phyloP scores from a whole-genome alignment of 2,329 filamentous ascomycete genomes.

The Chaetoscypha palmicola region DNA sequence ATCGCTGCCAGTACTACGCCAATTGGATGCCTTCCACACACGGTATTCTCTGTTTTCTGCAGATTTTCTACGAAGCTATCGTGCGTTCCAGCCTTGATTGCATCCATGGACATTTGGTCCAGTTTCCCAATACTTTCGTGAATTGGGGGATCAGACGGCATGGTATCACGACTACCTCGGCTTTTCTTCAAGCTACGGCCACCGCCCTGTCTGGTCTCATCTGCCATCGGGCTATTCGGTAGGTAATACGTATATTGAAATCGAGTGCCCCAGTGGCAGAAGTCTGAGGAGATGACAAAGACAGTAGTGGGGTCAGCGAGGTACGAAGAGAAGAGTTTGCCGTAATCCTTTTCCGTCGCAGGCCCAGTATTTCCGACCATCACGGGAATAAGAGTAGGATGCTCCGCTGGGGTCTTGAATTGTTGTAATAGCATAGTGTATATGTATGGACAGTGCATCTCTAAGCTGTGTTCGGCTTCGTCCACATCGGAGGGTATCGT shows the following conservation, averaged over 20 bases:
- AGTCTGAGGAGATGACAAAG: slow-evolving; percentile 90
- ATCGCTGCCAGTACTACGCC: slow-evolving; percentile 85
- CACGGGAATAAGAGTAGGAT: slow-evolving; percentile 75
- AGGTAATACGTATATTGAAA: slow-evolving; percentile 82
- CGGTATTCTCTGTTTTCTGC: slow-evolving; percentile 72
- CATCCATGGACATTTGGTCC: slow-evolving; percentile 76
- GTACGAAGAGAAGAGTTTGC: slow-evolving; percentile 67
- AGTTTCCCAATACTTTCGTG: slow-evolving; percentile 78
- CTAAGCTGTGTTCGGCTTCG: slow-evolving; percentile 81
- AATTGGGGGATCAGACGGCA: slow-evolving; percentile 47
- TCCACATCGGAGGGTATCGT: slow-evolving; percentile 62
- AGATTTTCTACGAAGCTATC: slow-evolving; percentile 63
- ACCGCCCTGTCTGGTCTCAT: slow-evolving; percentile 32
- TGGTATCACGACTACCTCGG: slow-evolving; percentile 21
- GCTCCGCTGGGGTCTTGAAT: slow-evolving; percentile 43
- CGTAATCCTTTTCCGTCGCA: slow-evolving; percentile 60
- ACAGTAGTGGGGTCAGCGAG: slow-evolving; percentile 67
- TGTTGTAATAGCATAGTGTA: slow-evolving; percentile 62
- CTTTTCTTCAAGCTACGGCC: slow-evolving; percentile 28
- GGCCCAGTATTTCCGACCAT: slow-evolving; percentile 71
- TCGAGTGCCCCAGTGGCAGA: slow-evolving; percentile 87
- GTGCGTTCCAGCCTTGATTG: slow-evolving; percentile 71
- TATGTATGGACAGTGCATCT: slow-evolving; percentile 95
- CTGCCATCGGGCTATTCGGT: slow-evolving; percentile 38
- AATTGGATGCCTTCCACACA: slow-evolving; percentile 92